Conservation (phyloP, 164 flowering plant genomes). For the Aristolochia californica region DNA sequence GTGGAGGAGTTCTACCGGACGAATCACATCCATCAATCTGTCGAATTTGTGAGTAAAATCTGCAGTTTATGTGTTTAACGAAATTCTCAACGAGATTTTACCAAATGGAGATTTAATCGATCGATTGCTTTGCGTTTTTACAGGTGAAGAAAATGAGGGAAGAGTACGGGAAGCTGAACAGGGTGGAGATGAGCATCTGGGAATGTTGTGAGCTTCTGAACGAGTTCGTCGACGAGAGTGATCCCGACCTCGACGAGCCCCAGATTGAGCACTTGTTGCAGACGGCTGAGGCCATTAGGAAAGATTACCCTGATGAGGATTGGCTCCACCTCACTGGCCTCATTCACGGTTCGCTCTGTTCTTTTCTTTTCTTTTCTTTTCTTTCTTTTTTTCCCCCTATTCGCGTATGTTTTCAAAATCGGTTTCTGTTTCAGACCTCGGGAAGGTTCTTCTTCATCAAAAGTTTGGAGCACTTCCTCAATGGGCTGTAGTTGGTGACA, state of each 20-base stretch:
- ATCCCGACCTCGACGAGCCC: conserved; percentile 40
- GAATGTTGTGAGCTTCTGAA: conserved; percentile 39
- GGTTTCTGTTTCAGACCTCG: conserved; percentile 19
- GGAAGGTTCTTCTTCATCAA: conserved; percentile 30
- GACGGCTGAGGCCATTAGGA: conserved; percentile 34
- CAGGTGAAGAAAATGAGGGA: conserved; percentile 27
- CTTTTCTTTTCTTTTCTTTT: background rate
- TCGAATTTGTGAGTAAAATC: conserved; percentile 21
- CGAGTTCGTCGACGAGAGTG: conserved; percentile 35
- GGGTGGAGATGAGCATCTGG: conserved; percentile 33
- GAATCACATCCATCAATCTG: conserved; percentile 27
- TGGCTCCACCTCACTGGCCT: conserved; percentile 41
- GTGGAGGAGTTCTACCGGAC: conserved; percentile 28
- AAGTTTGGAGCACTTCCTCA: conserved; percentile 28
- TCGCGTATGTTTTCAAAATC: no score
- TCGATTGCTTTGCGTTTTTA: background rate
- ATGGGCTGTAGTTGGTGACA: conserved; percentile 53
- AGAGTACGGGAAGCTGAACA: conserved; percentile 28
- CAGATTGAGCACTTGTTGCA: conserved; percentile 38
- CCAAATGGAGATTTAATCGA: background rate
- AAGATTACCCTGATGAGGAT: conserved; percentile 36
- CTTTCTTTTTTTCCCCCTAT: no score
- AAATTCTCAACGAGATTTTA: background rate
- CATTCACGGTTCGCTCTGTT: conserved; percentile 23
- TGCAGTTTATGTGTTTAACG: background rate